A percentile compares a stretch with the other conserved stretches of the same genome.
phyloP scores from a whole-genome alignment of 202 grass and related monocot species.

The Sporobolus alterniflorus region DNA sequence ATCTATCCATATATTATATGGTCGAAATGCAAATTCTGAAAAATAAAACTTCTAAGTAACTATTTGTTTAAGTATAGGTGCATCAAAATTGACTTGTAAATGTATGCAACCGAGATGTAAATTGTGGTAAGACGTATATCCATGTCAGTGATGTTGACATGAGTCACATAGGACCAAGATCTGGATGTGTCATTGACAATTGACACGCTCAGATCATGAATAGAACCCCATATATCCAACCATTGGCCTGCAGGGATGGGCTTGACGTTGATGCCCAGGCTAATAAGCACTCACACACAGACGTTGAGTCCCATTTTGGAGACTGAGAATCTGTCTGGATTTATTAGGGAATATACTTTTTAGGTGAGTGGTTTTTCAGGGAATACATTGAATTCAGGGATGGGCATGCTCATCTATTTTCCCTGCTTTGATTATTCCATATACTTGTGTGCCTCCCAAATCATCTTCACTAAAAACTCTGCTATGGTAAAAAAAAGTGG shows the following conservation, averaged over 20 bases:
- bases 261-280: constrained; percentile 42
- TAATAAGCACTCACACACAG: constrained; percentile 8
- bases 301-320: constrained; percentile 36
- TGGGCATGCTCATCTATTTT: background rate
- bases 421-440: no score
- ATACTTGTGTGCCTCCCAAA: background rate
- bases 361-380: no score
- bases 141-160: background rate
- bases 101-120: background rate
- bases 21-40: background rate
- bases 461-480: background rate
- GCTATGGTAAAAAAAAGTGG: background rate
- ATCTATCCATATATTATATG: background rate
- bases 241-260: constrained; percentile 57
- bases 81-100: background rate
- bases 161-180: constrained; percentile 30
- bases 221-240: background rate
- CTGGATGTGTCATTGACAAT: constrained; percentile 32
- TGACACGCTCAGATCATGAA: constrained; percentile 25
- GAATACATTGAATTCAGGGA: no score
- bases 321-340: constrained; percentile 22
- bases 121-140: background rate
- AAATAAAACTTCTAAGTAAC: background rate
- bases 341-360: constrained; percentile 42
- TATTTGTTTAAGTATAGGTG: background rate